These are phyloP conservation scores for Hymenoscyphus repandus DNA, from an alignment of 2,329 filamentous ascomycete species.

Conservation along the genomic window DNA sequence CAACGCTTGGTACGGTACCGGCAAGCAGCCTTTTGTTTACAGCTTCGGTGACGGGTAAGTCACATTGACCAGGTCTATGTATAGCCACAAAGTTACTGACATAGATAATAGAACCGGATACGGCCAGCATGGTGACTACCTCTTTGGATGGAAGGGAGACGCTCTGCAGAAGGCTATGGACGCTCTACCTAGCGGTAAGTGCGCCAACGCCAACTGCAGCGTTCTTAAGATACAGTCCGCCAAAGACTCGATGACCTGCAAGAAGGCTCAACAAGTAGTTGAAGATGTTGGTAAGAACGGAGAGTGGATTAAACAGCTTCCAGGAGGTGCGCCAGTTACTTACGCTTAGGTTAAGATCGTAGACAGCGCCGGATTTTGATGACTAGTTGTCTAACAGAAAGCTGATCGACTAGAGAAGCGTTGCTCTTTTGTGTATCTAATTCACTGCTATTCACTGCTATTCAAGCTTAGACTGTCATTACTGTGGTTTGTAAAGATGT, in stretches of 20 bases:
- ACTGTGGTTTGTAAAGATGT: too few relatives aligned
- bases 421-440: too few relatives aligned
- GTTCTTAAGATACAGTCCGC: conserved; percentile 6
- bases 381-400: too few relatives aligned
- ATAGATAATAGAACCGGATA: conserved; percentile 1
- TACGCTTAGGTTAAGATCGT: too few relatives aligned
- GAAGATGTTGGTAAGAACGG: conserved; percentile 7
- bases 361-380: too few relatives aligned
- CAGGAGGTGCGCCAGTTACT: conserved; percentile 4
- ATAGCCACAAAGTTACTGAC: not conserved
- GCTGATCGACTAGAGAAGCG: too few relatives aligned
- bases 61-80: not conserved
- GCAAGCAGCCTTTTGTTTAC: conserved; percentile 14
- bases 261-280: conserved; percentile 6
- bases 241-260: conserved; percentile 1
- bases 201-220: conserved; percentile 8
- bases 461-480: too few relatives aligned
- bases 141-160: conserved; percentile 1
- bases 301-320: conserved; percentile 7
- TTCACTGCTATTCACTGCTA: too few relatives aligned
- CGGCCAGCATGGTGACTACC: conserved; percentile 4
- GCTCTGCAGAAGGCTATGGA: conserved; percentile 2
- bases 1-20: conserved; percentile 7
- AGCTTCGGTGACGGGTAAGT: conserved; percentile 35
- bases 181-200: conserved; percentile 3